Evolutionary conservation across 1,284 basidiomycete genomes (phyloP).

Genomic region (Microbotryum lychnidis-dioicae): DNA sequence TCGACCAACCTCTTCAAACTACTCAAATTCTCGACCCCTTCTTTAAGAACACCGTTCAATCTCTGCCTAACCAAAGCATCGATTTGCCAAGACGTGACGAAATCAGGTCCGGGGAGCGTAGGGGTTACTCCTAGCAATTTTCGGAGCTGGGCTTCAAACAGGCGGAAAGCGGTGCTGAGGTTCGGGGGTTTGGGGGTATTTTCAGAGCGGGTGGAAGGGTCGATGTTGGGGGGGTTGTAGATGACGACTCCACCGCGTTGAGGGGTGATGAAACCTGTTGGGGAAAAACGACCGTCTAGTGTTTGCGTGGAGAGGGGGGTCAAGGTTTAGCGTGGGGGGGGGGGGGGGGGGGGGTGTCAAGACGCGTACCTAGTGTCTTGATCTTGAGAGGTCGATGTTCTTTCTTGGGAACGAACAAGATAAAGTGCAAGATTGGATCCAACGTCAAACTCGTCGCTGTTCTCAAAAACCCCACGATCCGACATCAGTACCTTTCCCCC

Average conservation of each 20-base stretch:
- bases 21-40: constrained; percentile 61
- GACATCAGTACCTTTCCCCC: background rate
- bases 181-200: constrained; percentile 29
- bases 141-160: constrained; percentile 67
- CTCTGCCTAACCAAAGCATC: constrained; percentile 65
- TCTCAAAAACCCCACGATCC: background rate
- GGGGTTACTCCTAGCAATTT: constrained; percentile 67
- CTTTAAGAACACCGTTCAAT: constrained; percentile 59
- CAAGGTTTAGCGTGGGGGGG: too few relatives aligned
- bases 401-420: constrained; percentile 76
- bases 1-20: constrained; percentile 74
- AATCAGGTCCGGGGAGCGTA: constrained; percentile 44
- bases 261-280: constrained; percentile 75
- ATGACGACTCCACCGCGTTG: constrained; percentile 92
- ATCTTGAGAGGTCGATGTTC: constrained; percentile 62
- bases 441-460: constrained; percentile 72
- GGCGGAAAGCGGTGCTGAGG: constrained; percentile 55
- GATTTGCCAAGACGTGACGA: constrained; percentile 57
- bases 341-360: too few relatives aligned
- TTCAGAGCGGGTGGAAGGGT: constrained; percentile 35
- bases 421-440: constrained; percentile 85
- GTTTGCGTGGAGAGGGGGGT: too few relatives aligned
- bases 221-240: constrained; percentile 53
- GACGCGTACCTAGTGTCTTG: constrained; percentile 49
- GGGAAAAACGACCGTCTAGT: constrained; percentile 44